Base-by-base conservation (phyloP, 257 asterid species). In the Penstemon eatonii region DNA sequence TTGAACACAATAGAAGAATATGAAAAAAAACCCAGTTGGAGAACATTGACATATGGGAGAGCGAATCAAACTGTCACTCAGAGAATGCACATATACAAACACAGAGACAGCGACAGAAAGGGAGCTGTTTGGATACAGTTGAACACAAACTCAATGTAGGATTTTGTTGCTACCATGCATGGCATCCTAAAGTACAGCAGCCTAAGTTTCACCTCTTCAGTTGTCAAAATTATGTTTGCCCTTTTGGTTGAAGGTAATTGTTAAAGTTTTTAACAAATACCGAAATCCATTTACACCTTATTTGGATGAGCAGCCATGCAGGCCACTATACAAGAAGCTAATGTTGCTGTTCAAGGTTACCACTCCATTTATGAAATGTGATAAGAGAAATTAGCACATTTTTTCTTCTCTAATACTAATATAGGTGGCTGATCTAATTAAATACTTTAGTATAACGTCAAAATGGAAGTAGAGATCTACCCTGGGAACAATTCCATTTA, bases 401-500 rank as follows among this genome's bases (percentile, higher is more conserved):
- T 36, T 50, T 25, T 19, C 56, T 37, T 41, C 63, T 66, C 67
- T 40, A 44, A 60, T 33, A 52, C 59, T 62, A 19, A 13, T 44
- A 52, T 12, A 46, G 60, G 43, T 33, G 45, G 57, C 51, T 8
- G 38, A 61, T 64, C 51, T 45, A 39, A 63, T 15, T 15, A 54
- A 53, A 38, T 15, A 43, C 54, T n/a, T 62, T 15, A 19, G 56
- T 40, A 60, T 19, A 63, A 60, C 19, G 41, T 38, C 65, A 37
- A 36, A 41, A 13, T 63, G 56, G 36, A 41, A 62, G 47, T 40
- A 53, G 38, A 72, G 15, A 47, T 67, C 64, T 72, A 93, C 99
- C 97, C 81, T 88, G 58, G 99, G 99, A 56, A 94, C 99, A 70
- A 90, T 83, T 69, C 99, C 99, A 68, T 87, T 77, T 60, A 83